Conservation (phyloP, 2,329 filamentous ascomycete genomes). For the Parascedosporium putredinis region DNA sequence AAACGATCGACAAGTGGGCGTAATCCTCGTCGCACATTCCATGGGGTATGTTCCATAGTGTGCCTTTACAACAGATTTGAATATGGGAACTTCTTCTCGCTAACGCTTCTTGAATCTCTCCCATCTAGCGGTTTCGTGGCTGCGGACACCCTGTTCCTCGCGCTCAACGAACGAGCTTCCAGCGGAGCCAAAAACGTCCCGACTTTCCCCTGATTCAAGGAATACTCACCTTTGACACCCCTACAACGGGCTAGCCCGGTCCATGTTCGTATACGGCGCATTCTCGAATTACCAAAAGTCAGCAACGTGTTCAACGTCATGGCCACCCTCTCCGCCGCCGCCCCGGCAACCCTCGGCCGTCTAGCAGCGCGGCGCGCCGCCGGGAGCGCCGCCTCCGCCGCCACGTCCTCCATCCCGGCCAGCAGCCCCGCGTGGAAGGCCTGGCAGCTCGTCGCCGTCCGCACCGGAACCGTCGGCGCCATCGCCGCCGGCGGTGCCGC, state of each 20-base stretch:
- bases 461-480: conserved; percentile 70
- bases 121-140: conserved; percentile 63
- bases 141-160: conserved; percentile 65
- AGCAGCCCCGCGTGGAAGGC: conserved; percentile 36
- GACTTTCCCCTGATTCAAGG: conserved; percentile 75
- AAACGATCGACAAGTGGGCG: conserved; percentile 68
- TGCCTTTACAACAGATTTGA: background rate
- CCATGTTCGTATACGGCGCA: conserved; percentile 51
- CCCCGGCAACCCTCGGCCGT: conserved; percentile 31
- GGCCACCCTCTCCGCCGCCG: conserved; percentile 39
- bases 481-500: conserved; percentile 73
- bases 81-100: no score
- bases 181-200: conserved; percentile 26
- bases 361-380: conserved; percentile 25
- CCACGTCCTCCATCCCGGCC: conserved; percentile 14
- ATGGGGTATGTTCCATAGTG: conserved; percentile 45
- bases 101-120: no score
- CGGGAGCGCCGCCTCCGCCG: conserved; percentile 13
- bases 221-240: conserved; percentile 75
- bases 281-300: conserved; percentile 49
- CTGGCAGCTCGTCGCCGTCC: conserved; percentile 60
- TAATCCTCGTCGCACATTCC: conserved; percentile 72
- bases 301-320: conserved; percentile 46
- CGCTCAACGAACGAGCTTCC: conserved; percentile 48
- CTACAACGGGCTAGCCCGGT: conserved; percentile 55